Percentiles rank a stretch among this genome's conserved stretches.
Evolutionary conservation across 2,329 filamentous ascomycete genomes (phyloP).

Genomic region (Rhexocercosporidium sp.): DNA sequence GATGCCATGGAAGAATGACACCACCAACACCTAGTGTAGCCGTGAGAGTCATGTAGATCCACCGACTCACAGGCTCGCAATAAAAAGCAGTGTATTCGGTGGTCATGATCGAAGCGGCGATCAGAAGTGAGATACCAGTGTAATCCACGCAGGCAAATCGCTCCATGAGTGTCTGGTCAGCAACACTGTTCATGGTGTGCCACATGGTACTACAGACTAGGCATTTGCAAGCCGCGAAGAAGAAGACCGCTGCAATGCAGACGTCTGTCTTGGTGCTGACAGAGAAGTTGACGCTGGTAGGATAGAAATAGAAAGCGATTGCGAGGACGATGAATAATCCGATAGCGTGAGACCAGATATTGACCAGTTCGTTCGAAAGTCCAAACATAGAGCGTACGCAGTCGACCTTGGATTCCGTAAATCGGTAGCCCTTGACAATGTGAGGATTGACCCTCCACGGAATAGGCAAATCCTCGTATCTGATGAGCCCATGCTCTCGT

Average conservation of each 20-base stretch:
- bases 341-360: constrained; percentile 96
- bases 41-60: constrained; percentile 84
- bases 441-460: constrained; percentile 97
- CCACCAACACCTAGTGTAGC: constrained; percentile 82
- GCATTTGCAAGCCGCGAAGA: constrained; percentile 94
- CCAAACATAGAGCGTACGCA: constrained; percentile 84
- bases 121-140: constrained; percentile 93
- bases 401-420: constrained; percentile 87
- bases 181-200: constrained; percentile 99
- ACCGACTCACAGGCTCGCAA: constrained; percentile 88
- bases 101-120: constrained; percentile 95
- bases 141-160: constrained; percentile 98
- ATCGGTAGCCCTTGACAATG: constrained; percentile 90
- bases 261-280: constrained; percentile 87
- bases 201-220: constrained; percentile 94
- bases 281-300: constrained; percentile 82
- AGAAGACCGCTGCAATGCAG: constrained; percentile 91
- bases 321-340: constrained; percentile 87
- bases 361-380: constrained; percentile 91
- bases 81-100: constrained; percentile 99
- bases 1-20: constrained; percentile 94
- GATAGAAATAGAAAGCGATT: constrained; percentile 96
- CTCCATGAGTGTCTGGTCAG: constrained; percentile 86
- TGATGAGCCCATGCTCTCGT: constrained; percentile 80
- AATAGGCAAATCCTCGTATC: constrained; percentile 86